Conservation (phyloP, 305 asterid genomes). For the Plantago rigida region DNA sequence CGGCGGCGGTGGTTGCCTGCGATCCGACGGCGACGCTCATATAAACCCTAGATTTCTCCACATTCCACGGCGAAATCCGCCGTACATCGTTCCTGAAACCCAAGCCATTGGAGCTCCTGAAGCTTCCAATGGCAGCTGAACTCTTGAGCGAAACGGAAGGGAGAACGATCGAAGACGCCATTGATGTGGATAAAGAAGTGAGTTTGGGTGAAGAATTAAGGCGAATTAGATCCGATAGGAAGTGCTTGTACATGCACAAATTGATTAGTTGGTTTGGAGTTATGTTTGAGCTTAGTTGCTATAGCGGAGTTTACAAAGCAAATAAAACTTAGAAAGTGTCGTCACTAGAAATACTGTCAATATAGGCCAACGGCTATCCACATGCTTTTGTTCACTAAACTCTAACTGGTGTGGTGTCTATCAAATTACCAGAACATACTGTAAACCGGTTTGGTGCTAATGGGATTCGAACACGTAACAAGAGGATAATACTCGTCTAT, state of each 20-base stretch:
- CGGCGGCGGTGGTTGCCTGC: constrained; percentile 36
- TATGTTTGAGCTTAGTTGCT: constrained; percentile 7
- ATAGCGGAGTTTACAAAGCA: constrained; percentile 43
- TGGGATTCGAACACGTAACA: no score
- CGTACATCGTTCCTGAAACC: constrained; percentile 25
- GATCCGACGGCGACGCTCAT: constrained; percentile 70
- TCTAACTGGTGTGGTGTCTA: no score
- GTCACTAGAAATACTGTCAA: constrained; percentile 8
- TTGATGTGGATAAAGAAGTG: constrained; percentile 24
- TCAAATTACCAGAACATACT: no score
- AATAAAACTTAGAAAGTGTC: constrained; percentile 28
- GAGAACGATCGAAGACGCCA: constrained; percentile 42
- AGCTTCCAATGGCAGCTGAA: constrained; percentile 25
- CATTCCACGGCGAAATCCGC: constrained; percentile 31
- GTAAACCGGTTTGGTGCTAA: no score
- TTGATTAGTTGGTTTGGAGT: not conserved
- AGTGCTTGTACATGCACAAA: constrained; percentile 27
- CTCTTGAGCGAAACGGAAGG: constrained; percentile 41
- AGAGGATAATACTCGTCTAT: no score
- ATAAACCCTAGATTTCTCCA: constrained; percentile 51
- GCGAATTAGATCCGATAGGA: constrained; percentile 22
- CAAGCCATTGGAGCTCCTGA: constrained; percentile 30
- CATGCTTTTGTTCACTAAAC: not conserved
- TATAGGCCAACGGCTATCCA: constrained; percentile 37
- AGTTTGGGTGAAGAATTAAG: constrained; percentile 19